Base-by-base conservation (phyloP, 805 yeast species). In the Lipomyces chichibuensis region DNA sequence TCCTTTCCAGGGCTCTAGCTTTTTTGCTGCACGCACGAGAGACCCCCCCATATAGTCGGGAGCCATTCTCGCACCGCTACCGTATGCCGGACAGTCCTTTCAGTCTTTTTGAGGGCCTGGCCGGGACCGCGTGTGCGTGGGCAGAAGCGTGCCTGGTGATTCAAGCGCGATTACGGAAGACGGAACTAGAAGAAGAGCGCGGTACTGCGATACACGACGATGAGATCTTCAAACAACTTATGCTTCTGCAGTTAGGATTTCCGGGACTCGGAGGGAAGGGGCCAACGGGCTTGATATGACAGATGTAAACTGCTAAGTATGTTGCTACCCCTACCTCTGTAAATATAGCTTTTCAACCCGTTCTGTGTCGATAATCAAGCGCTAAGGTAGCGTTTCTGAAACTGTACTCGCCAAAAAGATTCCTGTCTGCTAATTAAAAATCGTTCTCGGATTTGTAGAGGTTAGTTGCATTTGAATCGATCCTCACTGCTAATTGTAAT, bases 101-200 rank as follows among this genome's bases (percentile, higher is more conserved):
- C 11, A 52, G 55, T 23, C 55, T 52, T 9, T 52, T 20, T 23
- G 55, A 52, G 55, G 55, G 55, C 27, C 55, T 52, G 55, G 29
- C 55, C 14, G 55, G 55, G 32, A 20, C 27, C 11, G 27, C 25
- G 7, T 52, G 55, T n/a, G 55, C 55, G 20, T 52, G 55, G 55
- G 55, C 55, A 20, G 55, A 52, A 17, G 33, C 55, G 25, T 52
- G 55, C 29, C 33, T 8, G 27, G n/a, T 8, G 27, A 52, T 52
- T 23, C 27, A 52, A n/a, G 55, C 27, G 13, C 27, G 55, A 25
- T 9, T 52, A 23, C 55, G 55, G 29, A 20, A 52, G 32, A 52
- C 25, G 55, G 55, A 52, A 52, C 25, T 52, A 0, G 55, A 20
- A 52, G 55, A 20, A 5, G 33, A 8, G 14, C 27, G 25, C 32